Base-by-base conservation (phyloP, 345 rosid genomes). In the Citrus sp. region DNA sequence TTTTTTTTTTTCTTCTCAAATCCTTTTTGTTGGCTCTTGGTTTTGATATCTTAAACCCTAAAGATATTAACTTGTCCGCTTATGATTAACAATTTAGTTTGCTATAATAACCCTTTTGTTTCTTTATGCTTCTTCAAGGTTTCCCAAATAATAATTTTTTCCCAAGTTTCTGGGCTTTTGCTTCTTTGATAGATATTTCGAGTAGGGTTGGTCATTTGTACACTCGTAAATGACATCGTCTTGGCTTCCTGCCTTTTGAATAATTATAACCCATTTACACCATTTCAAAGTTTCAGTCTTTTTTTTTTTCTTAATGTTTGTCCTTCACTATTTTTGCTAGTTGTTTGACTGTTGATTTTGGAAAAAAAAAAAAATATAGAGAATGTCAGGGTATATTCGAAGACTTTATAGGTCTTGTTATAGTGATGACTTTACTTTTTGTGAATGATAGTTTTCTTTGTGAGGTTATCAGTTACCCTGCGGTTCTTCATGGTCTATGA, bases 1-100 rank as follows among this genome's bases (percentile, higher is more conserved):
- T 6, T 25, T 24, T 59, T 32, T 71, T 51, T 51, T 51, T 35
- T 35, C 6, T 51, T 51, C 16, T 3, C 34, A 72, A 28, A 21
- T 19, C 9, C 9, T 49, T 12, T 10, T 76, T 27, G 16, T 40
- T 0, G 28, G 3, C 46, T 62, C 9, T 42, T 22, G 14, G 8
- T 75, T 27, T 70, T 27, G 42, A 14, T 74, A 51, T 38, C 73
- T 73, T 27, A 78, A 81, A 82, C 84, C 83, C 89, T 82, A 79
- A 63, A 42, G 46, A 59, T 25, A 30, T 9, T 22, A 51, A 51
- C 25, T 71, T 24, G 4, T n/a, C 63, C 63, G 49, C 34, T 42
- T 70, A 22, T 30, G 38, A 30, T 32, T 18, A 16, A 12, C 14
- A 19, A 27, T 62, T 62, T 40, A 2, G 28, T 42, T 74, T 28